phyloP scores from a whole-genome alignment of 805 yeast species.

The Suhomyces canberraensis region DNA sequence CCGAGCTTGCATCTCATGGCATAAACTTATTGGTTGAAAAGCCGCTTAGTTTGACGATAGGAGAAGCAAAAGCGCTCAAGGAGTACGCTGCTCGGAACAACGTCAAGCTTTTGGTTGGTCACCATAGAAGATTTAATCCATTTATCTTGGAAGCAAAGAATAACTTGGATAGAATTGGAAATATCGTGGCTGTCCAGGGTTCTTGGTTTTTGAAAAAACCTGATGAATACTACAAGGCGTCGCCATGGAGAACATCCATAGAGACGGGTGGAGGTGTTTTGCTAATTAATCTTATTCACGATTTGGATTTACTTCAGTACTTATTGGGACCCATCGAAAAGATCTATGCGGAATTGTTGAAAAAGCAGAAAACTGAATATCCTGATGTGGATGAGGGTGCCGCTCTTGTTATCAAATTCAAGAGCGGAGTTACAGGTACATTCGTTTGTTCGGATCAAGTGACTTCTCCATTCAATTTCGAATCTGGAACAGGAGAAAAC shows the following conservation, averaged over 20 bases:
- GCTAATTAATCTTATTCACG: constrained; percentile 40
- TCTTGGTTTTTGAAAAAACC: constrained; percentile 39
- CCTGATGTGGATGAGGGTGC: constrained; percentile 42
- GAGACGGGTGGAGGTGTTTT: constrained; percentile 39
- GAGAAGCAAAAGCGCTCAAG: constrained; percentile 32
- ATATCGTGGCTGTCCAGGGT: constrained; percentile 37
- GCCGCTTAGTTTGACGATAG: constrained; percentile 35
- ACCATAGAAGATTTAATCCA: constrained; percentile 43
- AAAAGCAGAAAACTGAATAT: constrained; percentile 25
- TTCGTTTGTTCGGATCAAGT: constrained; percentile 42
- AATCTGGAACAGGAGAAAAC: constrained; percentile 43
- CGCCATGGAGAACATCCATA: constrained; percentile 38
- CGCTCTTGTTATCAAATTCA: constrained; percentile 34
- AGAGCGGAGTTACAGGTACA: constrained; percentile 38
- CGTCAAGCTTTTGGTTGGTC: constrained; percentile 38
- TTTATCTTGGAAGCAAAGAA: constrained; percentile 36
- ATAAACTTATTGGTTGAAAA: constrained; percentile 40
- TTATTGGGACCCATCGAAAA: constrained; percentile 37
- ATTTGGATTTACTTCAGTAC: constrained; percentile 39
- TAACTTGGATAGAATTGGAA: constrained; percentile 29
- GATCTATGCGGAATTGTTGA: constrained; percentile 37
- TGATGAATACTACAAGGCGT: constrained; percentile 29
- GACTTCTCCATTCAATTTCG: constrained; percentile 39
- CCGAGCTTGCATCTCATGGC: constrained; percentile 32
- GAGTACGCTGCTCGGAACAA: constrained; percentile 20